phyloP scores from a whole-genome alignment of 176 grass and related monocot species.

The Aegilops bicornis region DNA sequence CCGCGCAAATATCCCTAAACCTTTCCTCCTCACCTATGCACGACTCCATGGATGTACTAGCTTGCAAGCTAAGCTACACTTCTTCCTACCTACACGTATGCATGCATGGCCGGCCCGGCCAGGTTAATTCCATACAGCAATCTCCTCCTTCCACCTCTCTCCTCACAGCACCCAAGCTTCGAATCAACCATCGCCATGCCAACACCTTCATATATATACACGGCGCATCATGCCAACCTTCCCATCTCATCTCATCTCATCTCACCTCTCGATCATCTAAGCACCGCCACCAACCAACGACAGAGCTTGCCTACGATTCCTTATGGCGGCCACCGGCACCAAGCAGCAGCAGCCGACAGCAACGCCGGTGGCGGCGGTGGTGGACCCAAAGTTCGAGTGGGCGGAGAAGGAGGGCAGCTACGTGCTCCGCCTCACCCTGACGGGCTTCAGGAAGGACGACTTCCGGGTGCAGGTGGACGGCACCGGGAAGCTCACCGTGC shows the following conservation, averaged over 20 bases:
- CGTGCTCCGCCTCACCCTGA: background rate
- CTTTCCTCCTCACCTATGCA: too few species aligned
- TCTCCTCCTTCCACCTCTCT: too few species aligned
- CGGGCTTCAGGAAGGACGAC: constrained; percentile 61
- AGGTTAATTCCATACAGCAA: too few species aligned
- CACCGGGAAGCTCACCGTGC: constrained; percentile 56
- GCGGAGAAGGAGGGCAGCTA: background rate
- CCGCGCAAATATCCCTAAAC: background rate
- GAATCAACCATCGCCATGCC: background rate
- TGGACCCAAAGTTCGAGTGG: constrained; percentile 6
- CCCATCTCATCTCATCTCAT: background rate
- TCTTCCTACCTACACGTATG: too few species aligned
- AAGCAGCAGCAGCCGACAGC: background rate
- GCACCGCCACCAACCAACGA: background rate
- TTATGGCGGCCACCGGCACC: background rate
- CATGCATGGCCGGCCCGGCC: too few species aligned
- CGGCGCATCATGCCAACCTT: background rate
- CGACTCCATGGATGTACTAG: too few species aligned
- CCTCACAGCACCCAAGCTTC: too few species aligned
- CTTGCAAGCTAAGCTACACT: too few species aligned
- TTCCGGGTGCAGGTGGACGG: constrained; percentile 56
- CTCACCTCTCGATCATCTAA: background rate
- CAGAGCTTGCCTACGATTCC: background rate
- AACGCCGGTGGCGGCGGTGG: background rate
- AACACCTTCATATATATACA: background rate